These are phyloP conservation scores for Rugonectria rugulosa DNA, from an alignment of 2,329 filamentous ascomycete genomes.

Conservation along the genomic window DNA sequence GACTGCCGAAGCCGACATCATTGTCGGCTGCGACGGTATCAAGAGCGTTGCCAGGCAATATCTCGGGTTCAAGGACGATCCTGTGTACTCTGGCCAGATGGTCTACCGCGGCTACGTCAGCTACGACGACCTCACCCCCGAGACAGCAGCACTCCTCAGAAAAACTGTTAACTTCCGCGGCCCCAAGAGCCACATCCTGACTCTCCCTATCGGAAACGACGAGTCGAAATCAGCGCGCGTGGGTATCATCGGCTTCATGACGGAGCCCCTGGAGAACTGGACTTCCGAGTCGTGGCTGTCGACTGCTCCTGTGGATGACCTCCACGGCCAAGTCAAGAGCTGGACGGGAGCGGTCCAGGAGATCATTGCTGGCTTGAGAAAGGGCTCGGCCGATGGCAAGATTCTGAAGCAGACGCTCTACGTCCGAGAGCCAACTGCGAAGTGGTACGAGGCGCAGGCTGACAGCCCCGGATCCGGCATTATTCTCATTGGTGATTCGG, in stretches of 20 bases:
- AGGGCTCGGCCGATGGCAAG: not conserved
- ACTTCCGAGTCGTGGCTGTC: constrained; percentile 46
- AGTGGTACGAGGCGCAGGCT: not conserved
- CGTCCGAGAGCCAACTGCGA: not conserved
- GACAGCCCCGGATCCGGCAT: not conserved
- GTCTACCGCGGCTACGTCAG: not conserved
- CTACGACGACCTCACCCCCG: not conserved
- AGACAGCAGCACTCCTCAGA: constrained; percentile 4
- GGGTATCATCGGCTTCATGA: constrained; percentile 47
- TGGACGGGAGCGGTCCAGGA: constrained; percentile 29
- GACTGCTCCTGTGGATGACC: constrained; percentile 36
- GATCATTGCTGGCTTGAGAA: not conserved
- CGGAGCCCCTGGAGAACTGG: constrained; percentile 45
- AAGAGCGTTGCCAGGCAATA: not conserved
- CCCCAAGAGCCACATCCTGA: constrained; percentile 41
- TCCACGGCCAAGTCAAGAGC: constrained; percentile 37
- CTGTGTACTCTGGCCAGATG: not conserved
- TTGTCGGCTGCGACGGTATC: not conserved
- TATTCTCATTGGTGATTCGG: not conserved
- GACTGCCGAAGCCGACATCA: not conserved
- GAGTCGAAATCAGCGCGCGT: constrained; percentile 42
- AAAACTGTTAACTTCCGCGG: constrained; percentile 45
- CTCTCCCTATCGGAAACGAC: constrained; percentile 47
- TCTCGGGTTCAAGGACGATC: not conserved
- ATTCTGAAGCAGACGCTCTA: not conserved